These are phyloP conservation scores for Oryza glumipatula DNA, from an alignment of 176 grass and related monocot species.

Conservation along the genomic window DNA sequence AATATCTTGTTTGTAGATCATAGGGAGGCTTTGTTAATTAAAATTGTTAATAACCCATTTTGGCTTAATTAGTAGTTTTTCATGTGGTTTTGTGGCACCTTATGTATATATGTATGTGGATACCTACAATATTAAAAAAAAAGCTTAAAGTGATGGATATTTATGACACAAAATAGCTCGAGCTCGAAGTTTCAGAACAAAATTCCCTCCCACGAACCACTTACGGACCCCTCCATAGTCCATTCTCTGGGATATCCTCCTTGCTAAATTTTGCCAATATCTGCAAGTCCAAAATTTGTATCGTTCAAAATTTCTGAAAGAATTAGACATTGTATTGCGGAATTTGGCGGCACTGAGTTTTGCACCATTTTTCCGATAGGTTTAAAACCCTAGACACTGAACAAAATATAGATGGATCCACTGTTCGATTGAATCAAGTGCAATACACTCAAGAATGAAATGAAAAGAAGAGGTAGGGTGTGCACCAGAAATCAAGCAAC, in stretches of 20 bases:
- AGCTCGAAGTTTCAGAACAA: neutral
- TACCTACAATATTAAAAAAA: no score
- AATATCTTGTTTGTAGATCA: no score
- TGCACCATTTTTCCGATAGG: neutral
- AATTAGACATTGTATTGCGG: neutral
- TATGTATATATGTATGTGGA: no score
- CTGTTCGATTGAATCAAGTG: neutral
- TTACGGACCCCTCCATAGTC: neutral
- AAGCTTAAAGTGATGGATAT: no score
- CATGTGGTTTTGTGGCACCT: no score
- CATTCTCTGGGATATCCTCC: neutral
- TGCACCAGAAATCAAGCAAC: neutral
- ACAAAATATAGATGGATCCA: neutral
- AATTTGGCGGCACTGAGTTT: neutral
- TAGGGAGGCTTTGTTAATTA: no score
- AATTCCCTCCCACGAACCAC: neutral
- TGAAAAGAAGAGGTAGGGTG: neutral
- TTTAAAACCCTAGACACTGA: neutral
- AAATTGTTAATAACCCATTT: no score
- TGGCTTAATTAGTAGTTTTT: no score
- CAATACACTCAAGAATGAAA: slow-evolving; percentile 4
- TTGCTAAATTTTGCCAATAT: neutral
- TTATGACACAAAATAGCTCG: neutral
- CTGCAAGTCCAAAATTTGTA: neutral
- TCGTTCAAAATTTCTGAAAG: neutral